Evolutionary conservation across 2,329 filamentous ascomycete species (phyloP).

Genomic region (Ramularia endophylla): DNA sequence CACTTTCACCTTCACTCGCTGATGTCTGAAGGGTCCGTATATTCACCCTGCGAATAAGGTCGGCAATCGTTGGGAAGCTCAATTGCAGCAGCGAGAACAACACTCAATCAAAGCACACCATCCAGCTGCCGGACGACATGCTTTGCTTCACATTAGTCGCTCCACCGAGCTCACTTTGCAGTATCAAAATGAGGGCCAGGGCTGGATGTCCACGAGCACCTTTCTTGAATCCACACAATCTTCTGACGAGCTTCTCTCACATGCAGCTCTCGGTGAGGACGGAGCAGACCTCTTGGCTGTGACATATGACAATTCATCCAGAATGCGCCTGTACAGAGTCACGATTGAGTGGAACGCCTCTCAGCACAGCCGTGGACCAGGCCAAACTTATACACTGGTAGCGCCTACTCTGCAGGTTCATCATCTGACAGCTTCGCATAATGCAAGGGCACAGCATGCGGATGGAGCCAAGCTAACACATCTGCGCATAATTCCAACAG

Average conservation of each 20-base stretch:
- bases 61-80: constrained; percentile 58
- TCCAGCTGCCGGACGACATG: constrained; percentile 63
- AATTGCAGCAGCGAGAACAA: constrained; percentile 55
- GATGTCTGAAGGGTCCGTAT: constrained; percentile 23
- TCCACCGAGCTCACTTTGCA: constrained; percentile 69
- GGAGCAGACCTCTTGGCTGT: constrained; percentile 55
- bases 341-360: constrained; percentile 65
- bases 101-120: constrained; percentile 64
- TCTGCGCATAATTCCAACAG: constrained; percentile 36
- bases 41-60: constrained; percentile 34
- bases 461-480: constrained; percentile 22
- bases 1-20: background rate
- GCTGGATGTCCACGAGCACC: constrained; percentile 63
- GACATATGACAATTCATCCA: constrained; percentile 62
- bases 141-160: constrained; percentile 69
- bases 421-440: constrained; percentile 23
- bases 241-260: constrained; percentile 65
- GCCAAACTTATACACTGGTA: constrained; percentile 21
- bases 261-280: constrained; percentile 62
- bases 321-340: constrained; percentile 68
- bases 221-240: constrained; percentile 42
- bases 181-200: constrained; percentile 67
- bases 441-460: constrained; percentile 23
- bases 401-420: constrained; percentile 26
- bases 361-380: constrained; percentile 30